phyloP scores from a whole-genome alignment of 495 filamentous ascomycete species.

The Diplogelasinospora grovesii region DNA sequence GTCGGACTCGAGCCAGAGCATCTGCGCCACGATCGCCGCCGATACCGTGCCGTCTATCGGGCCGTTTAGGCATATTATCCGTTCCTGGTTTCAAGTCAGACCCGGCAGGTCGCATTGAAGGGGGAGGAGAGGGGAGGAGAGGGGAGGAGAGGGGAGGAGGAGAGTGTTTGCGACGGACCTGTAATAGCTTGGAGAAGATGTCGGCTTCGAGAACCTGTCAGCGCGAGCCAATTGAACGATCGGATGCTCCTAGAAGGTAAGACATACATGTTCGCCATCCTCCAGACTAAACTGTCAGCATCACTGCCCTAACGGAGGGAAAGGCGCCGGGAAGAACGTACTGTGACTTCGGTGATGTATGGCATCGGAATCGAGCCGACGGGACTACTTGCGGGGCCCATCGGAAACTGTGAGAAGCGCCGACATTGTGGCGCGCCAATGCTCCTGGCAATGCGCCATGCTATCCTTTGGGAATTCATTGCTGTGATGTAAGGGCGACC shows the following conservation, averaged over 20 bases:
- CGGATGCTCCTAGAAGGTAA: not conserved
- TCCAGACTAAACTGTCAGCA: slow-evolving; percentile 60
- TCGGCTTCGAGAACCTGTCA: slow-evolving; percentile 50
- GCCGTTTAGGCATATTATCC: slow-evolving; percentile 93
- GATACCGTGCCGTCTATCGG: slow-evolving; percentile 82
- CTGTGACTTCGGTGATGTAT: slow-evolving; percentile 73
- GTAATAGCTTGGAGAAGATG: slow-evolving; percentile 74
- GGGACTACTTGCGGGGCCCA: too few species aligned
- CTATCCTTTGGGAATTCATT: slow-evolving; percentile 30
- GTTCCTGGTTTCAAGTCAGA: slow-evolving; percentile 55
- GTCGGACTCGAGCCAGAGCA: slow-evolving; percentile 97
- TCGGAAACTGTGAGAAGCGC: slow-evolving; percentile 35
- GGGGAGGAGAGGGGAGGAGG: not conserved
- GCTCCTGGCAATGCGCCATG: slow-evolving; percentile 24
- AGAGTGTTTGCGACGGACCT: slow-evolving; percentile 41
- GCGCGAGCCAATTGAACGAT: slow-evolving; percentile 4
- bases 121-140: not conserved
- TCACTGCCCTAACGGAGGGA: too few species aligned
- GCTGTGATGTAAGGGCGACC: not conserved
- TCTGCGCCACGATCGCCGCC: slow-evolving; percentile 86
- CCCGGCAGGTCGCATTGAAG: too few species aligned
- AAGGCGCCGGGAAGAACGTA: slow-evolving; percentile 39
- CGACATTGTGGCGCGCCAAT: slow-evolving; percentile 25
- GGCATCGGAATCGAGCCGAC: slow-evolving; percentile 59
- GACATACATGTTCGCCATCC: slow-evolving; percentile 84